Base-by-base conservation (phyloP, 202 grass and related monocot genomes). In the Bolboschoenoplectus hybrid region DNA sequence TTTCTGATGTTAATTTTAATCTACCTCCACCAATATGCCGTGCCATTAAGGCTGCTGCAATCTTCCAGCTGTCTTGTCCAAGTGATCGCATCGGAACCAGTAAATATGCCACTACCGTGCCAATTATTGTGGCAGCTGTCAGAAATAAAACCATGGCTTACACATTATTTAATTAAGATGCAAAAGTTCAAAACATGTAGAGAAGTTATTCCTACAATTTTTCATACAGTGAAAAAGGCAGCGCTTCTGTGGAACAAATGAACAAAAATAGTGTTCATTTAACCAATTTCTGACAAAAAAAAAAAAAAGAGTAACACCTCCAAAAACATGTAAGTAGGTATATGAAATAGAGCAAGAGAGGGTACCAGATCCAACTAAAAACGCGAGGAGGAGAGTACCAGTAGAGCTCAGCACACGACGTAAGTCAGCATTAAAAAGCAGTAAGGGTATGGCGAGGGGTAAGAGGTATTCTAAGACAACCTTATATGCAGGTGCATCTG, bases 21-120 rank as follows among this genome's bases (percentile, higher is more conserved):
- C 44, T 87, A 89, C 92, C 92, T 88, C 91, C 91, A 69, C 91
- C 94, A 2, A 92, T 93, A 61, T 97, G 94, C 45, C 94, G 86
- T 19, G 90, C 82, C 94, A 97, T 97, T 7, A 97, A 86, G 44
- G 91, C 94, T 53, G 94, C 91, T 16, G 91, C 91, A n/a, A 97
- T 90, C 87, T 92, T 94, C 91, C 91, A 97, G 47, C 16, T 92
- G 62, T 97, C 91, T 17, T 82, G 81, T 16, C 94, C 94, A 51
- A 94, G 91, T 19, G 91, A 89, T 82, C 81, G 86, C 92, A 97
- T 97, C 3, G 91, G 94, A 9, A 97, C 88, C 16, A 97, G 74
- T 34, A 85, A 17, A 90, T 93, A 92, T 39, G 94, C 91, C 63
- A 85, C 85, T 6, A 86, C 82, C 0, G 91, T 93, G 72, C 88